These are phyloP conservation scores for Neofusicoccum laricinum DNA, from an alignment of 2,329 filamentous ascomycete genomes.

Conservation along the genomic window DNA sequence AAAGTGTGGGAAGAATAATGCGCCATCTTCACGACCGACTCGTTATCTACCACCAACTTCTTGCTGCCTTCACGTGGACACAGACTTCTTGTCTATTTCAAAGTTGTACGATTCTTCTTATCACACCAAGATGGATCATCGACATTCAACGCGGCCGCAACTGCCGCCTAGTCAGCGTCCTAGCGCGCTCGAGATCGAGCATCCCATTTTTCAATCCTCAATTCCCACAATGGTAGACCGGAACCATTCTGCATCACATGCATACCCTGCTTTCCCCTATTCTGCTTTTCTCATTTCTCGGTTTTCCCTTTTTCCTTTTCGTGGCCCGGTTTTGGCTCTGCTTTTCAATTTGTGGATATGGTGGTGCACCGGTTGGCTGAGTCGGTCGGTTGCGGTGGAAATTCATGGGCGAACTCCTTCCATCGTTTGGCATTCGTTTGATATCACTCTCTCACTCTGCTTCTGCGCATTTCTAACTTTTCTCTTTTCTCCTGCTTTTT, in stretches of 20 bases:
- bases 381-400: slow-evolving; percentile 1
- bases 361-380: slow-evolving; percentile 5
- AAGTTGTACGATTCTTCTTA: background rate
- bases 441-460: slow-evolving; percentile 9
- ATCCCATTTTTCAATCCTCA: background rate
- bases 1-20: background rate
- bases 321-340: background rate
- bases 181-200: background rate
- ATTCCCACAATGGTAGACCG: background rate
- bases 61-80: background rate
- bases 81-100: background rate
- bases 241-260: slow-evolving; percentile 10
- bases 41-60: background rate
- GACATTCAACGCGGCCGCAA: background rate
- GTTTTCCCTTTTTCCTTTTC: background rate
- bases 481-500: background rate
- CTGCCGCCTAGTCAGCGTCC: background rate
- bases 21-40: background rate
- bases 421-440: slow-evolving; percentile 12
- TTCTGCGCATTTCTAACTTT: slow-evolving; percentile 1
- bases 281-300: background rate
- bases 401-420: slow-evolving; percentile 11
- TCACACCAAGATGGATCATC: background rate
- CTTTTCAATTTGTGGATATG: slow-evolving; percentile 3
- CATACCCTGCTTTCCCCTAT: slow-evolving; percentile 9